Evolutionary conservation across 495 filamentous ascomycete genomes (phyloP), one percentile per base, ranked within the genome.

Genomic region (Coniosporium apollinis): DNA sequence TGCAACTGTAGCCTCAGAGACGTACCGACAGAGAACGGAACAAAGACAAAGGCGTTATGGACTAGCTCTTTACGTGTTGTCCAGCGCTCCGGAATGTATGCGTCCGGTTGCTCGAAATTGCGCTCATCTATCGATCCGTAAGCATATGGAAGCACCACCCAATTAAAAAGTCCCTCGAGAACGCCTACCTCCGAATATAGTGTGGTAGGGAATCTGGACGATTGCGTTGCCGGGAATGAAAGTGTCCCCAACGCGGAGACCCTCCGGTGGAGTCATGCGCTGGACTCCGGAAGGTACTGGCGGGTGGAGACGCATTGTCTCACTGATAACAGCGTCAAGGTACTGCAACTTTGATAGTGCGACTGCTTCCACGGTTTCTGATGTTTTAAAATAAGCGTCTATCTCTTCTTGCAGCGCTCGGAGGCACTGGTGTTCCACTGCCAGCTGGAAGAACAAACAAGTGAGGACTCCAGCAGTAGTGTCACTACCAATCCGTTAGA

Each of bases 21-120:
- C 39, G 13, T 38, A 54, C 58, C 57, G 10, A 46, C 13, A 3
- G 53, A 56, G 42, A 74, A 76, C 0, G 72, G 72, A 2, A 54
- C 43, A 33, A 67, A 75, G 1, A 62, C 68, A 3, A 43, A 44
- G 37, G 54, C 60, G 30, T 69, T 50, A 2, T 45, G 53, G 20
- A 65, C 50, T 30, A 70, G 48, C 17, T 71, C 64, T 0, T 52
- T 53, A 28, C 42, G 43, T 2, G 50, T 48, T 34, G 48, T 59
- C 67, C 69, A 76, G 17, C 73, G 59, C 44, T 74, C 69, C 0
- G 71, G 72, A 26, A 72, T 48, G 39, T 67, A 74, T 1, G 61
- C 52, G 4, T 52, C 26, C 0, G 62, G 47, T 5, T 44, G 19
- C 5, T 48, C 46, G 47, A 59, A 69, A 19, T 50, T 34, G n/a